A percentile compares a stretch with the other conserved stretches of the same genome.
Evolutionary conservation across 1,284 basidiomycete species (phyloP).

Genomic region (Cystobasidium sp.): DNA sequence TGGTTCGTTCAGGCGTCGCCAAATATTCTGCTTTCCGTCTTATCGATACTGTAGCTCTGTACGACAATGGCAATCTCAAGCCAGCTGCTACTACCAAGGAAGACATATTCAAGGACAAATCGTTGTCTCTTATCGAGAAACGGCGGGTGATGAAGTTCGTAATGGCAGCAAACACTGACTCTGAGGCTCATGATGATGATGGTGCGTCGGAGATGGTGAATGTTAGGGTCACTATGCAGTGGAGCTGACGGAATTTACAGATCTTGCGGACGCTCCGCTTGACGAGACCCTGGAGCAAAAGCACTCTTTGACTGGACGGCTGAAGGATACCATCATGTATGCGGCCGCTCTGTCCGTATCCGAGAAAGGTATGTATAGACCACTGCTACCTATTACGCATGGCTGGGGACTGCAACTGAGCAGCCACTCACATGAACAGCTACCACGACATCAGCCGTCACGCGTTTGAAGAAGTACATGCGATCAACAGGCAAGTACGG

Average conservation of each 20-base stretch:
- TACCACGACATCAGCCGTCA: conserved; percentile 61
- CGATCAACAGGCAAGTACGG: conserved; percentile 85
- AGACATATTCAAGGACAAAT: conserved; percentile 86
- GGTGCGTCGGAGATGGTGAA: neutral
- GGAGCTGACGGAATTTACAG: neutral
- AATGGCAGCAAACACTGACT: conserved; percentile 66
- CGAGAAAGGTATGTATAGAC: conserved; percentile 37
- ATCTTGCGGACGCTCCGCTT: neutral
- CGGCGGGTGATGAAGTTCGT: conserved; percentile 90
- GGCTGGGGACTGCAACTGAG: neutral
- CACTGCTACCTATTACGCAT: neutral
- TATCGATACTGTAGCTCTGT: conserved; percentile 67
- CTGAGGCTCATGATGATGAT: neutral
- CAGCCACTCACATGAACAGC: neutral
- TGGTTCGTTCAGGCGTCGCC: conserved; percentile 83
- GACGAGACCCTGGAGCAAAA: neutral
- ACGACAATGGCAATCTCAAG: conserved; percentile 58
- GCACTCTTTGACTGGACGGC: conserved; percentile 17
- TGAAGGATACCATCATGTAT: conserved; percentile 47
- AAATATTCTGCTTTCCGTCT: conserved; percentile 88
- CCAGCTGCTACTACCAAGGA: conserved; percentile 89
- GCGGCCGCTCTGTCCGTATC: conserved; percentile 56
- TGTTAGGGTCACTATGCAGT: neutral
- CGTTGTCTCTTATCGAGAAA: conserved; percentile 80
- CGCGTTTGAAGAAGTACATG: conserved; percentile 73